Base-by-base conservation (phyloP, 2,329 filamentous ascomycete genomes). In the Fusarium sambucinum region DNA sequence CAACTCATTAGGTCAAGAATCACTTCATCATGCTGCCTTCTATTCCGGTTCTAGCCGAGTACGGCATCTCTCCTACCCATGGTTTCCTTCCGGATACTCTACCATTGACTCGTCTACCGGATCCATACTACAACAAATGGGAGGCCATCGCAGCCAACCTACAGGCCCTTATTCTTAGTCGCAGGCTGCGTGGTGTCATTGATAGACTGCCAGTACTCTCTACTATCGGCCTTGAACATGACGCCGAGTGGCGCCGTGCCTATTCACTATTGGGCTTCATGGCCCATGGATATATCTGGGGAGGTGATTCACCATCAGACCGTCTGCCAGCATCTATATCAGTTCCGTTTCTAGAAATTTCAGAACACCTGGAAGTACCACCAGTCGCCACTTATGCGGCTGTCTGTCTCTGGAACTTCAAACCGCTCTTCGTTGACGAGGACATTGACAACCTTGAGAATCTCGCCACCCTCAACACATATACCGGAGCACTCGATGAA, bases 371-470 rank as follows among this genome's bases (percentile, higher is more conserved):
- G 19, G 92, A 98, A 75, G 84, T 99, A 27, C 94, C 93, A 9
- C 92, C 94, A 2, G 95, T 99, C 29, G 96, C 95, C 47, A 97
- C 95, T 19, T 99, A 97, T 77, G 93, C 96, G 9, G 93, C 91
- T 10, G 85, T 97, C 6, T 95, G 93, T 70, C 85, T 99, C 27
- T 99, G 96, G 96, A 99, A 99, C 81, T 98, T 94, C 85, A 95
- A 94, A 79, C 93, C 94, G 1, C 86, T 98, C 55, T 97, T 98
- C 76, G 82, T 89, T 62, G 88, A 93, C 66, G 94, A 97, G 78
- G 86, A 87, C 35, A 88, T 96, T 59, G 93, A 96, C 75, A 89
- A 89, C 68, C 85, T 98, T 45, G 90, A 96, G 75, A 98, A 99
- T 74, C 86, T 99, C 57, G 90, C 93, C 40, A 96, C 93, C 3